Evolutionary conservation across 2,329 filamentous ascomycete species (phyloP).

Genomic region (Diaporthe vaccinii): DNA sequence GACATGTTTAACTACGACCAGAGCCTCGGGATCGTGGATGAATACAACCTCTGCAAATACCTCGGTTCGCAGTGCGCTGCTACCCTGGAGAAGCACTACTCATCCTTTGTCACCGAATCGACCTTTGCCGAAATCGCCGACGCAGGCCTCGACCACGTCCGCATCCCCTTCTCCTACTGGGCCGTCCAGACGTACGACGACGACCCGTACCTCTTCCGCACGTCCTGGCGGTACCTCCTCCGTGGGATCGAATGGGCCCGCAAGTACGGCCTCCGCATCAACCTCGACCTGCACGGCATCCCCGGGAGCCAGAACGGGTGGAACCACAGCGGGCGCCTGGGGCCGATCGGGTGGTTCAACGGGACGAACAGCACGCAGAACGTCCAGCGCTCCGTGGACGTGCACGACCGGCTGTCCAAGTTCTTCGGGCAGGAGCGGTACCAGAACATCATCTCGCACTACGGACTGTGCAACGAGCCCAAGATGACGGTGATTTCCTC

Average conservation of each 20-base stretch:
- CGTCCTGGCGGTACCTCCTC: slow-evolving; percentile 93
- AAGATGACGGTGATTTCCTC: slow-evolving; percentile 82
- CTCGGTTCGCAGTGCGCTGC: slow-evolving; percentile 76
- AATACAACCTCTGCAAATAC: slow-evolving; percentile 82
- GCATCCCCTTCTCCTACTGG: slow-evolving; percentile 97
- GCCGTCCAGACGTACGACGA: slow-evolving; percentile 85
- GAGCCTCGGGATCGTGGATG: slow-evolving; percentile 80
- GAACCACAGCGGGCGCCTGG: slow-evolving; percentile 93
- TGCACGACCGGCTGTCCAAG: slow-evolving; percentile 87
- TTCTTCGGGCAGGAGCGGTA: slow-evolving; percentile 97
- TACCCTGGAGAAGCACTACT: slow-evolving; percentile 91
- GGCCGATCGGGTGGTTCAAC: slow-evolving; percentile 87
- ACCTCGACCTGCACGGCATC: slow-evolving; percentile 91
- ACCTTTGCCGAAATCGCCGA: slow-evolving; percentile 87
- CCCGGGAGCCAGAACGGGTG: slow-evolving; percentile 97
- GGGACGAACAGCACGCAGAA: slow-evolving; percentile 87
- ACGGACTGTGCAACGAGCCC: slow-evolving; percentile 95
- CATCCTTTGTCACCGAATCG: slow-evolving; percentile 85
- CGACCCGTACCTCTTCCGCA: slow-evolving; percentile 89
- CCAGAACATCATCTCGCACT: slow-evolving; percentile 91
- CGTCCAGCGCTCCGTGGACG: slow-evolving; percentile 83
- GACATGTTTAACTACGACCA: slow-evolving; percentile 84
- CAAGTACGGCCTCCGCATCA: slow-evolving; percentile 91
- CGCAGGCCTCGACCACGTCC: slow-evolving; percentile 95
- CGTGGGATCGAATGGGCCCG: slow-evolving; percentile 94